phyloP scores from a whole-genome alignment of 2,329 filamentous ascomycete genomes.

The Dryadomyces quercivorus region DNA sequence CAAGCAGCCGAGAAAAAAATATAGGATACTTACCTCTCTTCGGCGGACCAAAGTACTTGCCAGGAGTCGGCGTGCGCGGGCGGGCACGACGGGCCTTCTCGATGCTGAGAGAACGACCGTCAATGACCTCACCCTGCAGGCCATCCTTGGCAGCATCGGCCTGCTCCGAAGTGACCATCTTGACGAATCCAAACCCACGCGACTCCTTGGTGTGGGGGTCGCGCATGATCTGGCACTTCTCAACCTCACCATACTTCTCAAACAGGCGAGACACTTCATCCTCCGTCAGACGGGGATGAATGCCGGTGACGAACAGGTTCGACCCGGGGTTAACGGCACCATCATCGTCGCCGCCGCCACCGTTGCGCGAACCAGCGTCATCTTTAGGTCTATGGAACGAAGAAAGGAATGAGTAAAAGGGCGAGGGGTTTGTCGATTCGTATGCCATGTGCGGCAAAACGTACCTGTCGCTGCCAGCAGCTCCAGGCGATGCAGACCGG shows the following conservation, averaged over 20 bases:
- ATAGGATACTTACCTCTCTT: conserved; percentile 67
- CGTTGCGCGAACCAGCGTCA: conserved; percentile 22
- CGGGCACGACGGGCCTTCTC: conserved; percentile 95
- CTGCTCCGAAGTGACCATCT: conserved; percentile 92
- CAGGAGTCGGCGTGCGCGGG: conserved; percentile 89
- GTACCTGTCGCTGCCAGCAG: conserved; percentile 37
- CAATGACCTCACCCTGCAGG: conserved; percentile 86
- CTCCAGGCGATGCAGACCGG: conserved; percentile 49
- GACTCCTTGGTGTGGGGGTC: conserved; percentile 98
- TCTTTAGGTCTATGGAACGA: conserved; percentile 30
- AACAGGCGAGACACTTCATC: conserved; percentile 88
- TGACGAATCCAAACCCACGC: conserved; percentile 97
- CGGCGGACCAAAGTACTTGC: conserved; percentile 97
- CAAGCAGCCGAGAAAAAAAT: conserved; percentile 10
- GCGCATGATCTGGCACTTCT: conserved; percentile 99
- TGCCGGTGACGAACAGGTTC: conserved; percentile 97
- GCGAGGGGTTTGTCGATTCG: neutral
- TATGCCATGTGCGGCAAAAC: conserved; percentile 3
- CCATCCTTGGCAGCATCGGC: conserved; percentile 95
- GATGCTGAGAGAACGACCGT: conserved; percentile 92
- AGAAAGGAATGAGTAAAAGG: conserved; percentile 15
- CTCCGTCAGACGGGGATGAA: conserved; percentile 84
- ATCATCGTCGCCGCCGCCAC: conserved; percentile 49
- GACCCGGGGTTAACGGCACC: conserved; percentile 85
- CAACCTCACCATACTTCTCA: conserved; percentile 96